Evolutionary conservation across 148 eudicot genomes (phyloP).

Genomic region (Pharnaceum exiguum): DNA sequence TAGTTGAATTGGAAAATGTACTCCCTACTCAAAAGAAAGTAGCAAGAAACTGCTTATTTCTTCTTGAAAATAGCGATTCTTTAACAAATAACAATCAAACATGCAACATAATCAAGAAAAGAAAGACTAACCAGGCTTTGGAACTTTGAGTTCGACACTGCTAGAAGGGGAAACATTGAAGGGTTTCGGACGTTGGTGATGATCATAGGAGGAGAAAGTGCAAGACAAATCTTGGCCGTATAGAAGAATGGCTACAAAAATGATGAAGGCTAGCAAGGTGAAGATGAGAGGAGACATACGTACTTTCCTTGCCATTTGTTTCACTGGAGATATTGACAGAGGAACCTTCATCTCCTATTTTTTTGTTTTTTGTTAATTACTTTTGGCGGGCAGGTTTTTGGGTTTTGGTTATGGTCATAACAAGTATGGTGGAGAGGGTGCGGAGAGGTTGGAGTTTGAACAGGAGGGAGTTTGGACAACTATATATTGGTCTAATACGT

Average conservation of each 20-base stretch:
- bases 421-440: constrained; percentile 1
- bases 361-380: neutral
- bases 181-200: neutral
- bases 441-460: neutral
- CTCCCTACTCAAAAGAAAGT: no score
- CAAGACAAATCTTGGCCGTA: constrained; percentile 63
- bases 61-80: no score
- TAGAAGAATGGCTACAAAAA: constrained; percentile 52
- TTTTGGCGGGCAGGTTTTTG: neutral
- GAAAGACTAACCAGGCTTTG: constrained; percentile 12
- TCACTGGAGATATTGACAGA: constrained; percentile 4
- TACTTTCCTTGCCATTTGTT: constrained; percentile 30
- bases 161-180: constrained; percentile 1
- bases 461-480: neutral
- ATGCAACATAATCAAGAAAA: no score
- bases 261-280: constrained; percentile 52
- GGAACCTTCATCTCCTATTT: constrained; percentile 4
- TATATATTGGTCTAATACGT: no score
- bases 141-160: neutral
- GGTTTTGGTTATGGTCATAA: neutral
- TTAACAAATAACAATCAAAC: no score
- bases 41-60: no score
- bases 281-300: constrained; percentile 50
- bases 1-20: no score
- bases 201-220: constrained; percentile 31